Percentiles rank a stretch among this genome's conserved stretches.
These are phyloP conservation scores for Fusarium sp. DNA, from an alignment of 2,329 filamentous ascomycete genomes.

Conservation along the genomic window DNA sequence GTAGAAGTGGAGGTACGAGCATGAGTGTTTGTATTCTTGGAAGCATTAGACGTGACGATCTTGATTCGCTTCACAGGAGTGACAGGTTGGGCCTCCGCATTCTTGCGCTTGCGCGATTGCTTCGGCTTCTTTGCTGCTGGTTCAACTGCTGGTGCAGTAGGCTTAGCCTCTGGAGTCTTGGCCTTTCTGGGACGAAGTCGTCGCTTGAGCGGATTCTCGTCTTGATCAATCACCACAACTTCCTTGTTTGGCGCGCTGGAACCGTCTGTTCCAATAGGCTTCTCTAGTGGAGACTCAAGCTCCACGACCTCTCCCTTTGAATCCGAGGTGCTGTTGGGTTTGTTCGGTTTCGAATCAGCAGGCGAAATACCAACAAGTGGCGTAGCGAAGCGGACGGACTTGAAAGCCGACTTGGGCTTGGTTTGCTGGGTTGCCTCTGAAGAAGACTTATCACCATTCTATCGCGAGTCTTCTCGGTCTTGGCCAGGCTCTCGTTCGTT, in stretches of 20 bases:
- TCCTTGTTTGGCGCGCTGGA: background rate
- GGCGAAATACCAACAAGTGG: slow-evolving; percentile 37
- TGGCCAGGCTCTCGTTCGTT: slow-evolving; percentile 49
- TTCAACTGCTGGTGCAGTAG: slow-evolving; percentile 10
- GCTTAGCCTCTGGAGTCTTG: slow-evolving; percentile 21
- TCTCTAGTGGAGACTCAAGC: background rate
- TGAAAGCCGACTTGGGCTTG: slow-evolving; percentile 25
- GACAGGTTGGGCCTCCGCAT: slow-evolving; percentile 12
- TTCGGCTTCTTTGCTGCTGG: slow-evolving; percentile 24
- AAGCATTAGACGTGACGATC: slow-evolving; percentile 4
- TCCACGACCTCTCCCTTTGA: background rate
- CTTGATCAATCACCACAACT: slow-evolving; percentile 8
- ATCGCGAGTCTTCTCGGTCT: slow-evolving; percentile 55
- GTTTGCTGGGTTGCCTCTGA: slow-evolving; percentile 34
- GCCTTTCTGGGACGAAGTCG: slow-evolving; percentile 40
- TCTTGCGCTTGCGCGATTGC: slow-evolving; percentile 17
- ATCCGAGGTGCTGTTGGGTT: slow-evolving; percentile 11
- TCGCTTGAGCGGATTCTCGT: slow-evolving; percentile 33
- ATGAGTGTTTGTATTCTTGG: slow-evolving; percentile 10
- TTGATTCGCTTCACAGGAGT: slow-evolving; percentile 18
- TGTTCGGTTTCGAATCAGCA: slow-evolving; percentile 25
- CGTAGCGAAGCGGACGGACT: slow-evolving; percentile 42
- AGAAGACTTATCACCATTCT: slow-evolving; percentile 48
- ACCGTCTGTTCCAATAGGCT: slow-evolving; percentile 2
- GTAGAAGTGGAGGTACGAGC: background rate